Base-by-base conservation (phyloP, 345 rosid species). In the Luvunga scandens region DNA sequence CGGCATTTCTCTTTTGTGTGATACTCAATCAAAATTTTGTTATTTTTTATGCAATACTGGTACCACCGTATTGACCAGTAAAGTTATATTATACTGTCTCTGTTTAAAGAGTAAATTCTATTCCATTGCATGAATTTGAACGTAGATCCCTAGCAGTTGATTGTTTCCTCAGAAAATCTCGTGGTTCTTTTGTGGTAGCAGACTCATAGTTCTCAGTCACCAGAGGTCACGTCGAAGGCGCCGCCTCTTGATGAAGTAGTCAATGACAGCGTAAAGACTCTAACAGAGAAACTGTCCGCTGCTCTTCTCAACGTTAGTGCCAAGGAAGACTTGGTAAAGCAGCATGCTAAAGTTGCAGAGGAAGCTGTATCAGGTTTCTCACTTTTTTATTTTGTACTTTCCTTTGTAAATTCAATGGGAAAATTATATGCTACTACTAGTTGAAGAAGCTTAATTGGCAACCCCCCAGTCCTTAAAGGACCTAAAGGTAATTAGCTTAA, bases 301-400 rank as follows among this genome's bases (percentile, higher is more conserved):
- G 99, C 98, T 69, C 97, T 91, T 75, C 82, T 87, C 25, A 89
- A 90, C 72, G 85, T 92, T 53, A 89, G 87, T 79, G 87, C 92
- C 80, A 91, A 94, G 85, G 98, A 96, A 71, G 95, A 94, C 69
- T 83, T 92, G 83, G 94, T 92, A 0, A 92, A 89, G 82, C 97
- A 96, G 81, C 99, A 96, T 79, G 84, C 95, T 57, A 94, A 88
- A 85, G 99, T 96, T 74, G 97, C 99, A 60, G 99, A 96, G 81
- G 99, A 96, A 88, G 99, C 99, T 72, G 93, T 96, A 60, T 79
- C 95, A 71, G 99, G 99, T 93, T 81, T 75, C 24, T 33, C n/a
- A 16, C 22, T 19, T 66, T 65, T 65, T 18, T 65, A 9, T 21
- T 19, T 53, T 53, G 57, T 4, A 1, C 27, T 21, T 34, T 34